These are phyloP conservation scores for Collybiopsis luxurians DNA, from an alignment of 768 basidiomycete genomes.

Conservation along the genomic window DNA sequence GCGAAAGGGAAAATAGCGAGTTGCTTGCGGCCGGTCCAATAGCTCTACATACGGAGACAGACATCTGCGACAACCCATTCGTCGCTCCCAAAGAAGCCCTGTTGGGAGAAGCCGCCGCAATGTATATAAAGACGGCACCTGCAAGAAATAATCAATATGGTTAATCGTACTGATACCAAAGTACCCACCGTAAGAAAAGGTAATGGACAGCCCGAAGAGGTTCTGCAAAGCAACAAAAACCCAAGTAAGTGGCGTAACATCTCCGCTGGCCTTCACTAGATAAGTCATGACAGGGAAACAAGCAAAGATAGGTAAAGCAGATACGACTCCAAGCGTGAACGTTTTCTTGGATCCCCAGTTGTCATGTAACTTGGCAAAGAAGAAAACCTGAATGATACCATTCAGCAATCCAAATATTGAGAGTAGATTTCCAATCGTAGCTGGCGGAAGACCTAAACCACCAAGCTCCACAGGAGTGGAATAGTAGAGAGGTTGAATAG, in stretches of 20 bases:
- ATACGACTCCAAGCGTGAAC: conserved; percentile 13
- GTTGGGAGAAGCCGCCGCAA: conserved; percentile 45
- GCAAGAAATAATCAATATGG: conserved; percentile 18
- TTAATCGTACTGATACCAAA: background rate
- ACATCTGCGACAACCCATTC: conserved; percentile 40
- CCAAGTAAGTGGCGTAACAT: conserved; percentile 3
- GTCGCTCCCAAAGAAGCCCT: conserved; percentile 46
- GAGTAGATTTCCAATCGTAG: conserved; percentile 58
- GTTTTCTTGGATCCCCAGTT: conserved; percentile 12
- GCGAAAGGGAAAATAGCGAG: conserved; percentile 51
- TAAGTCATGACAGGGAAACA: conserved; percentile 6
- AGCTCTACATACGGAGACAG: conserved; percentile 26
- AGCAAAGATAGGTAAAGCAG: conserved; percentile 8
- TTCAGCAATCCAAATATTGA: conserved; percentile 50
- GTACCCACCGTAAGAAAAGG: conserved; percentile 34
- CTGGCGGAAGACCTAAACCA: conserved; percentile 64
- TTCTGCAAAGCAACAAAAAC: conserved; percentile 8
- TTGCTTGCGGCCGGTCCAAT: conserved; percentile 45
- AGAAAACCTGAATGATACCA: conserved; percentile 53
- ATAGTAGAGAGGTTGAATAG: conserved; percentile 39
- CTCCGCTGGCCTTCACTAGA: conserved; percentile 1
- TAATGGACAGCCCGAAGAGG: conserved; percentile 20
- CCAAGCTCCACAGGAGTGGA: conserved; percentile 62
- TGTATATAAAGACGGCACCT: conserved; percentile 39
- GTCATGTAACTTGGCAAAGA: conserved; percentile 21